Conservation (phyloP, 352 stramenopile genomes). For the Globisporangium nodosum region DNA sequence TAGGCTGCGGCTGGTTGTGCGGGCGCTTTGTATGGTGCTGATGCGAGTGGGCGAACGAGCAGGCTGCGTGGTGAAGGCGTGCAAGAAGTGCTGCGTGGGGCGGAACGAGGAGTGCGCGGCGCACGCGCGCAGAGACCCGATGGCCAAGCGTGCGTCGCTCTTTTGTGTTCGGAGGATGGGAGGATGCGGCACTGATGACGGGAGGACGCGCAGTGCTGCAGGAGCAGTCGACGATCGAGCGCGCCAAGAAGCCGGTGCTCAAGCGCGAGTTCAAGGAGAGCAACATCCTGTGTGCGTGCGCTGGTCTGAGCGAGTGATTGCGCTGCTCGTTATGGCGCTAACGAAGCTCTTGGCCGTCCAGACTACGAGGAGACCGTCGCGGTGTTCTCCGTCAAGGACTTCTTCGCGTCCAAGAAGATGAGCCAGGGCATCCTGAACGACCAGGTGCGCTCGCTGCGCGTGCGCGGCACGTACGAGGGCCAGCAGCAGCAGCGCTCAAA, state of each 20-base stretch:
- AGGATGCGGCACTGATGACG: not conserved
- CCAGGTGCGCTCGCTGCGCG: conserved; percentile 52
- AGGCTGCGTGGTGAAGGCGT: conserved; percentile 46
- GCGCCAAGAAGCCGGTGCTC: conserved; percentile 41
- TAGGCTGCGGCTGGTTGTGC: not conserved
- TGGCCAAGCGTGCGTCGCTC: conserved; percentile 15
- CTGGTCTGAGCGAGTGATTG: not conserved
- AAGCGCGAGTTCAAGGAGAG: conserved; percentile 80
- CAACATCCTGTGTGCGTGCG: conserved; percentile 61
- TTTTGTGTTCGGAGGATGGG: not conserved
- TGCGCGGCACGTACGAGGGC: conserved; percentile 31
- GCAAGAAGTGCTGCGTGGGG: conserved; percentile 68
- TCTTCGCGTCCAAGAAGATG: conserved; percentile 66
- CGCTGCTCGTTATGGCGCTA: too few species aligned
- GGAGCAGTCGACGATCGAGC: conserved; percentile 8
- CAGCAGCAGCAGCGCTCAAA: conserved; percentile 18
- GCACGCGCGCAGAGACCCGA: conserved; percentile 31
- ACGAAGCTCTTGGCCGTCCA: conserved; percentile 9
- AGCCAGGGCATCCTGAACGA: conserved; percentile 74
- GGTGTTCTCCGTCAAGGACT: conserved; percentile 69
- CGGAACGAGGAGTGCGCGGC: conserved; percentile 25
- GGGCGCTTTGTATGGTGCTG: not conserved
- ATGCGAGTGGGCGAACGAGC: not conserved
- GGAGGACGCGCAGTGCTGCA: conserved; percentile 1
- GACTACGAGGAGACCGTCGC: conserved; percentile 78